These are phyloP conservation scores for Syncephalastrum sp. DNA, from an alignment of 371 early-diverging fungal species.

Conservation along the genomic window DNA sequence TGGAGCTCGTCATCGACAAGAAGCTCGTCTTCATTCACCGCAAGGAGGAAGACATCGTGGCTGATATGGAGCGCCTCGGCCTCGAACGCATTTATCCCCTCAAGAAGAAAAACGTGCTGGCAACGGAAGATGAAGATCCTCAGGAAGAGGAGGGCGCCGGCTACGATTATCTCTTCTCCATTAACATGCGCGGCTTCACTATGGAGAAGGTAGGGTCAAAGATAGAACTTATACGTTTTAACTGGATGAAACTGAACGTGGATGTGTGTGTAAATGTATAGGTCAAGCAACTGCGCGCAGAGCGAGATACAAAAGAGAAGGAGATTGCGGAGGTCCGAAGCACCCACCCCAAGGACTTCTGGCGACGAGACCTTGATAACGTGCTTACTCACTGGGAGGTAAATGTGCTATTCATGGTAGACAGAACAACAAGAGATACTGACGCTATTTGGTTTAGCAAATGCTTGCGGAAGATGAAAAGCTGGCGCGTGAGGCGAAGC, in stretches of 20 bases:
- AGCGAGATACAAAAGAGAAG: constrained; percentile 65
- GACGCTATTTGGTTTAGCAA: constrained; percentile 1
- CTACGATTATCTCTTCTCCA: constrained; percentile 94
- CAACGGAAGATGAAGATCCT: constrained; percentile 47
- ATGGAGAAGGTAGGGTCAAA: constrained; percentile 69
- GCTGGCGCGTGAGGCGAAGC: constrained; percentile 23
- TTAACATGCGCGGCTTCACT: constrained; percentile 95
- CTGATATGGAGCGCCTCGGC: constrained; percentile 74
- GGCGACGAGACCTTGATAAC: constrained; percentile 88
- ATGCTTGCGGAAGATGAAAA: constrained; percentile 36
- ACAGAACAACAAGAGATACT: neutral
- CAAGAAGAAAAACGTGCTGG: constrained; percentile 40
- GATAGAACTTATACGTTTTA: neutral
- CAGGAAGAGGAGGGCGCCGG: constrained; percentile 41
- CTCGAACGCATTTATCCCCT: constrained; percentile 63
- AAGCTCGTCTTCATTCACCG: constrained; percentile 87
- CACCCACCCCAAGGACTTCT: constrained; percentile 81
- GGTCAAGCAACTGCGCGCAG: constrained; percentile 78
- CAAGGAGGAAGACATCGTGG: constrained; percentile 77
- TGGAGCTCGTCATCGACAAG: constrained; percentile 88
- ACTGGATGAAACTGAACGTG: neutral
- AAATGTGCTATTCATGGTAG: neutral
- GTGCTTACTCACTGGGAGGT: constrained; percentile 77
- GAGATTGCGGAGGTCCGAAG: constrained; percentile 73
- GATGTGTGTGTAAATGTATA: constrained; percentile 9